Evolutionary conservation across 2,329 filamentous ascomycete species (phyloP).

Genomic region (Neopestalotiopsis clavispora): DNA sequence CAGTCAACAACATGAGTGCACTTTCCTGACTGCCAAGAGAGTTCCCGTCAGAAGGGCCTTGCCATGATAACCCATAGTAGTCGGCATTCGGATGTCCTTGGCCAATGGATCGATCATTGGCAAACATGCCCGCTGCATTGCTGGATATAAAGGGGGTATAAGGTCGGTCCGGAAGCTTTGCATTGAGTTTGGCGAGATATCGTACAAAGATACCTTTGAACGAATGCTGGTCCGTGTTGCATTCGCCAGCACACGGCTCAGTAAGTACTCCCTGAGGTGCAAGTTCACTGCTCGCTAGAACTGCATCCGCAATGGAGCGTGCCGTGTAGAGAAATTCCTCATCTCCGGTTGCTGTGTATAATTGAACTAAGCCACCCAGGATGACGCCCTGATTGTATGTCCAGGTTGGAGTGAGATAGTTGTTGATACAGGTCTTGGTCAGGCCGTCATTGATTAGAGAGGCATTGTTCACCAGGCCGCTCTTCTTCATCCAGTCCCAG

Average conservation of each 20-base stretch:
- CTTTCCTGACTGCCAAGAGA: constrained; percentile 57
- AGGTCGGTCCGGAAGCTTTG: constrained; percentile 43
- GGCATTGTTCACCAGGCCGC: constrained; percentile 45
- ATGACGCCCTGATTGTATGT: constrained; percentile 63
- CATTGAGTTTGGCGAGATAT: constrained; percentile 57
- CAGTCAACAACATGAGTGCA: constrained; percentile 60
- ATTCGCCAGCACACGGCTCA: constrained; percentile 43
- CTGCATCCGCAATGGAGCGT: constrained; percentile 33
- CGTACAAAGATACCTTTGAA: constrained; percentile 70
- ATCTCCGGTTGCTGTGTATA: constrained; percentile 44
- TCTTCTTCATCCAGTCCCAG: constrained; percentile 48
- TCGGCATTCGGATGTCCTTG: constrained; percentile 25
- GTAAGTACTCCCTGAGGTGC: constrained; percentile 45
- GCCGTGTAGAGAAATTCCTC: constrained; percentile 27
- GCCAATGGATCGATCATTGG: constrained; percentile 46
- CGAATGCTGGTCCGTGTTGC: constrained; percentile 45
- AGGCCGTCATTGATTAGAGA: constrained; percentile 49
- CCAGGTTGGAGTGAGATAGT: constrained; percentile 42
- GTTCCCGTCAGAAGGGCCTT: constrained; percentile 49
- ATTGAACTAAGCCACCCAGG: constrained; percentile 60
- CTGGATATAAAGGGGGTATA: constrained; percentile 51
- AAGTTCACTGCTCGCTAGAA: constrained; percentile 38
- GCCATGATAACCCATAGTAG: constrained; percentile 57
- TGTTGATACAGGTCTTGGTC: constrained; percentile 36
- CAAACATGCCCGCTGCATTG: constrained; percentile 61